Evolutionary conservation across 1,139 yeast genomes (phyloP), one percentile per base, ranked within the genome.

Genomic region (Yamadazyma diospyri): DNA sequence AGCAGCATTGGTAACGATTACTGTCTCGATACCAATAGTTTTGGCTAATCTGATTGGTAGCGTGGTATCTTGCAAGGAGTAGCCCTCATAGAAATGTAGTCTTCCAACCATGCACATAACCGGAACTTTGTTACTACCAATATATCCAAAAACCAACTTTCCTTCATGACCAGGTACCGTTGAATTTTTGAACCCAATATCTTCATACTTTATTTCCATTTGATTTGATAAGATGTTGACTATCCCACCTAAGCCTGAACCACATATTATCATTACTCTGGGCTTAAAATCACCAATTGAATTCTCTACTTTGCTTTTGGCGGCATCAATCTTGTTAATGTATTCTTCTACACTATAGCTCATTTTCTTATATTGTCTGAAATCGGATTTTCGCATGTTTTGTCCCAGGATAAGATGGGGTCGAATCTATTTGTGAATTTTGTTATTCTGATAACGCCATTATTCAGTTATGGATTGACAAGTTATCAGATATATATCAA

Each of bases 21-120:
- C 64, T 4, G 69, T 66, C 26, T 67, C 57, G 23, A 81, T 76
- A 0, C 82, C 85, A 46, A 89, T 61, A 23, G 65, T 56, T 36
- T 76, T 69, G 38, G 94, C 79, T 18, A 84, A 80, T 40, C 97
- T 72, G 14, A 92, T 69, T 0, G 97, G 97, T 55, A 87, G 84
- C 0, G 89, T 86, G 2, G 95, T 82, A 39, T 84, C 84, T 41
- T 75, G 77, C 47, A 88, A 76, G 13, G 77, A 70, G 57, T 87
- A 83, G 2, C 98, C 97, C 57, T 92, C 97, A 51, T 92, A 92
- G 43, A 83, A 84, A 55, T 89, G 97, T 38, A 89, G 64, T 44
- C 97, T 69, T 5, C 97, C 97, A 36, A 86, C 87, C 96, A 89
- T 88, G 49, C 95, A 81, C 59, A 89, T 76, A 1, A 89, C 95